Base-by-base conservation (phyloP, 768 basidiomycete genomes). In the Trichaptum fuscoviolaceum region DNA sequence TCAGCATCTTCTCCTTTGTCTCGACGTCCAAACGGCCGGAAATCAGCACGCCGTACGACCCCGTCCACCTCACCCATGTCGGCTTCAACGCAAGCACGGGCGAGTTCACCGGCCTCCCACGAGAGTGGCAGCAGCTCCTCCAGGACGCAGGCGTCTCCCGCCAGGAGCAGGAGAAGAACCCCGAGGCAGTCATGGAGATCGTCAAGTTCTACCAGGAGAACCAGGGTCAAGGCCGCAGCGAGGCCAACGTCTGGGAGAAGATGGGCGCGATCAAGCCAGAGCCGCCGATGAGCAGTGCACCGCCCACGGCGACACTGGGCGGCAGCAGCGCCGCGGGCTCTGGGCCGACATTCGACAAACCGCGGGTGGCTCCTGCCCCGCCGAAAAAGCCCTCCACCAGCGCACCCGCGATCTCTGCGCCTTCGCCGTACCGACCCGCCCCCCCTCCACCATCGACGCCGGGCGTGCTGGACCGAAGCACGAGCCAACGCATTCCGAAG, bases 61-160 rank as follows among this genome's bases (percentile, higher is more conserved):
- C 97, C 35, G 96, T 99, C 52, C 96, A 99, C 80, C 90, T 99
- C 73, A 99, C 97, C 2, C 97, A 99, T 75, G 97, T 99, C 75
- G 96, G 96, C 67, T 99, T 98, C 87, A 98, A 99, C 77, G 93
- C 93, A 7, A 96, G 94, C 66, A 99, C 96, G 0, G 97, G 97
- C 67, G 96, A 99, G 79, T 99, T 96, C 79, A 95, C 94, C 9
- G 97, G 97, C 1, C 83, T 99, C 35, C 97, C 97, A 2, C 96
- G 96, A 77, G 96, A 99, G 80, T 99, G 97, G 97, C 97, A 99
- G 74, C 94, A 98, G 76, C 84, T 98, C 6, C 78, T 99, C 62
- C 93, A 94, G 77, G 95, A 98, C 76, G 93, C 91, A 69, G 97
- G 97, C 64, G 98, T 99, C 74, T 95, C 94, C 52, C 87, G 91